phyloP scores from a whole-genome alignment of 2,329 filamentous ascomycete genomes.

The Monosporascus sp. region DNA sequence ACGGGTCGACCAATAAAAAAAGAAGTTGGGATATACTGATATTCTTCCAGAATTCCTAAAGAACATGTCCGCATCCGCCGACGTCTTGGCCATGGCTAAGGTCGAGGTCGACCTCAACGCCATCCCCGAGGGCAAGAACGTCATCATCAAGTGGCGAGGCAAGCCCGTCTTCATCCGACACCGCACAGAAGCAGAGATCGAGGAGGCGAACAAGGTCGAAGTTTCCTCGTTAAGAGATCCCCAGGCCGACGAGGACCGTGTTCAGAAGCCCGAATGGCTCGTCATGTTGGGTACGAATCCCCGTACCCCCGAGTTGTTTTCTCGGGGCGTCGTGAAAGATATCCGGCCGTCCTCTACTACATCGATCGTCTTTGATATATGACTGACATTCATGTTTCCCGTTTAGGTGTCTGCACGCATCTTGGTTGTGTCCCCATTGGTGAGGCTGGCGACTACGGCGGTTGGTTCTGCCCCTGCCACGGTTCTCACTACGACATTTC shows the following conservation, averaged over 20 bases:
- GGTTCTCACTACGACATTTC: constrained; percentile 99
- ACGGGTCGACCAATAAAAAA: neutral
- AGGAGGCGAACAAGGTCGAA: constrained; percentile 86
- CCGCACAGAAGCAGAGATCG: constrained; percentile 88
- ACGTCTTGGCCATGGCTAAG: constrained; percentile 98
- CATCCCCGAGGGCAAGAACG: constrained; percentile 99
- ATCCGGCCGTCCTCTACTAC: too few species aligned
- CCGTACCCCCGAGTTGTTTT: neutral
- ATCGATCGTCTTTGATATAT: neutral
- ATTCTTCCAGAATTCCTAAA: constrained; percentile 81
- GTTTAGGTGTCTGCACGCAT: constrained; percentile 91
- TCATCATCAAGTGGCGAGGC: constrained; percentile 99
- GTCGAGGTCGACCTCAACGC: constrained; percentile 90
- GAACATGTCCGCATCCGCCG: constrained; percentile 99
- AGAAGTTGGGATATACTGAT: constrained; percentile 13
- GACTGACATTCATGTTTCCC: constrained; percentile 9
- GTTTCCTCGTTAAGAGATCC: constrained; percentile 83
- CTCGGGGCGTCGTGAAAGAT: neutral
- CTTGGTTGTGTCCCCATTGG: constrained; percentile 98
- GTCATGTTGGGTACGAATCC: constrained; percentile 80
- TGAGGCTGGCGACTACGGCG: constrained; percentile 94
- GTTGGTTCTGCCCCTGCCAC: constrained; percentile 99
- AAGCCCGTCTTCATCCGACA: constrained; percentile 99
- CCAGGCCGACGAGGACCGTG: constrained; percentile 83
- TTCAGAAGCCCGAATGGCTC: constrained; percentile 98